Base-by-base conservation (phyloP, 331 rosid genomes). In the Erythrophleum ivorense region DNA sequence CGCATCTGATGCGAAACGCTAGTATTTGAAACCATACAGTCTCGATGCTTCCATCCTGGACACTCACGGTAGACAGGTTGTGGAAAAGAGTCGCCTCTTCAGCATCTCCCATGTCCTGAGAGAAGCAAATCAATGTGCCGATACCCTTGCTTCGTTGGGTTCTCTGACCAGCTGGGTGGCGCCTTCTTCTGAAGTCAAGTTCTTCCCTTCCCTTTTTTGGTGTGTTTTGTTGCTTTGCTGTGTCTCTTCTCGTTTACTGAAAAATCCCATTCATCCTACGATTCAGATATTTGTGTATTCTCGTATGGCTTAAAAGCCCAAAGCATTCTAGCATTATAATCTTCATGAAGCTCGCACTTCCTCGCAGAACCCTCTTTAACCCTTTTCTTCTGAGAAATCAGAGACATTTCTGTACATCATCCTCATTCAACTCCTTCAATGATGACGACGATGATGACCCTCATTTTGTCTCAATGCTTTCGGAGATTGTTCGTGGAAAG, bases 401-500 rank as follows among this genome's bases (percentile, higher is more conserved):
- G 38, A 82, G 87, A 68, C 72, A 49, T 13, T 79, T 88, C 24
- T 81, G 77, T 57, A 3, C 80, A 24, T 57, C 84, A 2, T 76
- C 81, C 73, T 82, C 78, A 59, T 53, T 66, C 52, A 41, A 43
- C 24, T 52, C 78, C 66, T 16, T 55, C 83, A 15, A 31, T 29
- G 82, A 46, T 18, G 66, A 84, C 11, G 88, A 88, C 81, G 84
- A 89, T 80, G 76, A 83, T 34, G 94, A 94, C 73, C 48, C 84
- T 38, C 82, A 57, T 74, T 88, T 94, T 76, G 86, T 92, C 3
- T 78, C 88, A 24, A 64, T 58, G 80, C 85, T 94, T 29, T 82
- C 73, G 66, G 83, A 83, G 81, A 88, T 92, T 54, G 88, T 95
- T 14, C 94, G 94, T 52, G 98, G 98, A 7, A 85, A 84, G 21